A percentile compares a stretch with the other conserved stretches of the same genome.
Evolutionary conservation across 805 yeast species (phyloP).

Genomic region (Cyberlindnera veronae): DNA sequence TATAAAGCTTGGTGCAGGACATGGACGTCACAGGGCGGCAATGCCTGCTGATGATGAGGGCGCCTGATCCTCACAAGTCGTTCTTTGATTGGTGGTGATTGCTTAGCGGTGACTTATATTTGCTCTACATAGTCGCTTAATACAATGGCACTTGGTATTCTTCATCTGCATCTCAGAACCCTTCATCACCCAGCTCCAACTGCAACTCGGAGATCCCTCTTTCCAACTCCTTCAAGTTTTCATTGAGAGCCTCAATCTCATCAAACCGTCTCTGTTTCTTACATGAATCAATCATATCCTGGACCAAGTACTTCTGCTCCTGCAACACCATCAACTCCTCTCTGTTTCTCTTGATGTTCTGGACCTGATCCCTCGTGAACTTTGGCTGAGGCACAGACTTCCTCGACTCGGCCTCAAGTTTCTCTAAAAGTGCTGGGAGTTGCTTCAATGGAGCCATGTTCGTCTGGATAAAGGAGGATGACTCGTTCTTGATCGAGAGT

Average conservation of each 20-base stretch:
- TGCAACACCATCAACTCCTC: conserved; percentile 82
- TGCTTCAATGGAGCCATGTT: conserved; percentile 62
- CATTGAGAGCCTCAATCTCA: conserved; percentile 59
- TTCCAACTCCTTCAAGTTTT: conserved; percentile 38
- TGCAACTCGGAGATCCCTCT: conserved; percentile 25
- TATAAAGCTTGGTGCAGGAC: too few species aligned
- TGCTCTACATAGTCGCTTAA: too few species aligned
- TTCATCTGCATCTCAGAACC: too few species aligned
- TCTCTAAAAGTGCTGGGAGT: conserved; percentile 45
- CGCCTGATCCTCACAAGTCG: too few species aligned
- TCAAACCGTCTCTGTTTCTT: conserved; percentile 73
- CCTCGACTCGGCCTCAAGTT: conserved; percentile 15
- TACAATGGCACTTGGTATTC: too few species aligned
- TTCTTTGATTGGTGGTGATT: too few species aligned
- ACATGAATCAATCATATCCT: conserved; percentile 57
- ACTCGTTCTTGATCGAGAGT: conserved; percentile 52
- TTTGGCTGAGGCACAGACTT: conserved; percentile 17
- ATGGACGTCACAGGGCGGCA: too few species aligned
- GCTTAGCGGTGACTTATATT: too few species aligned
- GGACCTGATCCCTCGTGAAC: conserved; percentile 38
- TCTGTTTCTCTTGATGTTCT: conserved; percentile 55
- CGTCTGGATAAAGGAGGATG: conserved; percentile 61
- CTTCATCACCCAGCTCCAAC: conserved; percentile 53
- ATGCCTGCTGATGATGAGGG: too few species aligned
- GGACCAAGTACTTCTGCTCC: conserved; percentile 76